A percentile compares a stretch with the other conserved stretches of the same genome.
These are phyloP conservation scores for Xylaria castorea DNA, from an alignment of 495 filamentous ascomycete species.

Conservation along the genomic window DNA sequence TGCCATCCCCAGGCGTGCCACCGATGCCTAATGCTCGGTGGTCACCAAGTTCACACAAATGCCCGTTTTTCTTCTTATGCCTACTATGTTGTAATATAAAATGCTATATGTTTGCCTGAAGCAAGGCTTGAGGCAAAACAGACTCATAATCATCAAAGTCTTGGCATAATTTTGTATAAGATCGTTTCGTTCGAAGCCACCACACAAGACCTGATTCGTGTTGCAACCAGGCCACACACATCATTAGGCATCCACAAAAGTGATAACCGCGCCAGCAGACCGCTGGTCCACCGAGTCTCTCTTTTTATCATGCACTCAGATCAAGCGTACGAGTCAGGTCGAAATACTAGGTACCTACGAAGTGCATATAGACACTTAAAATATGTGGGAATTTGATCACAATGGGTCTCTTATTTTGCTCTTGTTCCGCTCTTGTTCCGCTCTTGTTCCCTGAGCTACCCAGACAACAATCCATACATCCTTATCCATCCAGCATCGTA, in stretches of 20 bases:
- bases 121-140: neutral
- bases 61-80: neutral
- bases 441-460: neutral
- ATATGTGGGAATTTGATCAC: neutral
- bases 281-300: neutral
- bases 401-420: neutral
- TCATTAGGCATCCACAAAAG: neutral
- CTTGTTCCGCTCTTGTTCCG: too few relatives aligned
- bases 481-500: neutral
- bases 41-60: neutral
- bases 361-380: too few relatives aligned
- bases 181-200: neutral
- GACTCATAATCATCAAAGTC: neutral
- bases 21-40: neutral
- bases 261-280: neutral
- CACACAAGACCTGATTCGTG: too few relatives aligned
- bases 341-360: too few relatives aligned
- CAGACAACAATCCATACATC: neutral
- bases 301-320: neutral
- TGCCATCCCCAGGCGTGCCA: neutral
- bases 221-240: too few relatives aligned
- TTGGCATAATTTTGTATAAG: neutral
- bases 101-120: neutral
- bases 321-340: neutral
- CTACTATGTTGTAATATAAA: neutral